Base-by-base conservation (phyloP, 108 stramenopile genomes). In the Skeletonema menzelii region DNA sequence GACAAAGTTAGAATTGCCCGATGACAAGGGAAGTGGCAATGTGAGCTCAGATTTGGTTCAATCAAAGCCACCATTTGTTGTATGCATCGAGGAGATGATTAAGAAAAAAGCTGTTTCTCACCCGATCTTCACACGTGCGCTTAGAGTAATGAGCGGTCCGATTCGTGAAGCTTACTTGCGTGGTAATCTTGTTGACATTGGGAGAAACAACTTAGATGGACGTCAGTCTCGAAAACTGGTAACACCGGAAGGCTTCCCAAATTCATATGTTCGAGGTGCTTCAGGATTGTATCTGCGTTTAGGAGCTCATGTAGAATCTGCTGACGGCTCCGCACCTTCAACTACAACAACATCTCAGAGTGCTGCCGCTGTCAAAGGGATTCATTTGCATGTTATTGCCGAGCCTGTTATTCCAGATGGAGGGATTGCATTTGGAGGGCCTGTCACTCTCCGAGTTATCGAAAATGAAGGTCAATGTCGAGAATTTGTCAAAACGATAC, bases 231-330 rank as follows among this genome's bases (percentile, higher is more conserved):
- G 80, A 24, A 77, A 83, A 20, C 77, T 87, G 40, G 87, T 90
- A 27, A 82, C 86, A 15, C 90, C 91, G 15, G 94, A 92, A 69
- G 91, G 91, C n/a, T 95, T 92, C 66, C 94, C 94, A 1, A 95
- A 95, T 77, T 91, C 90, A 7, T 95, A 81, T 69, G 90, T 95
- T 3, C 77, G 87, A 42, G 94, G 91, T 17, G 72, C 88, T 12
- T 87, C 87, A 19, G 76, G 82, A 27, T 67, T 92, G n/a, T 91
- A 91, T 63, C 62, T 92, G 22, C 86, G 90, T 26, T 89, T 93
- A 13, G 94, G 94, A 14, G 90, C 82, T 13, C 90, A 95, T 58
- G 90, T 95, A 2, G 94, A 95, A 70, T 78, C 85, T 14, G 82
- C 87, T 7, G 82, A 85, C 46, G 89, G 87, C 27, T 67, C 75